Conservation (phyloP, 2,329 filamentous ascomycete species). For the Apiospora rasikravindrae region DNA sequence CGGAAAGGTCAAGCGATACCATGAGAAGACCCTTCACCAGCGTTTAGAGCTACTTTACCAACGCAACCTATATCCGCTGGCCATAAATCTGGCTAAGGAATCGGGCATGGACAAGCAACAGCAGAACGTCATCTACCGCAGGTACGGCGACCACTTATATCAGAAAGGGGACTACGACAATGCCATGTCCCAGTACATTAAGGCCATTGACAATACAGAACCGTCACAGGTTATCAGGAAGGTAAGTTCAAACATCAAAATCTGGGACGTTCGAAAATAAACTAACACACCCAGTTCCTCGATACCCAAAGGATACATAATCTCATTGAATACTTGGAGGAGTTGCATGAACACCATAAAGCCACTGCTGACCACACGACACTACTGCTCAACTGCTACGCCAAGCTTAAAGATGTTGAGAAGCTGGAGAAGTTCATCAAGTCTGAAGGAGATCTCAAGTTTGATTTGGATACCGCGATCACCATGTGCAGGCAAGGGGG, state of each 20-base stretch:
- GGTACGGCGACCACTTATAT: slow-evolving; percentile 92
- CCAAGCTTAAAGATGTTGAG: slow-evolving; percentile 94
- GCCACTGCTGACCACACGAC: slow-evolving; percentile 97
- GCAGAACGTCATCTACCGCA: slow-evolving; percentile 90
- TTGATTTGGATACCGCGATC: slow-evolving; percentile 96
- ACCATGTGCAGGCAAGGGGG: slow-evolving; percentile 97
- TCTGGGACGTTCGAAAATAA: neutral
- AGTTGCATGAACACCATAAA: slow-evolving; percentile 90
- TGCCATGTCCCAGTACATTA: slow-evolving; percentile 98
- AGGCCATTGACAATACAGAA: slow-evolving; percentile 94
- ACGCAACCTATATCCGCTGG: slow-evolving; percentile 87
- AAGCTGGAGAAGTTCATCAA: slow-evolving; percentile 98
- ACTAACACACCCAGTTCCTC: slow-evolving; percentile 68
- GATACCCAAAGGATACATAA: slow-evolving; percentile 98
- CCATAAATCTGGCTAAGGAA: slow-evolving; percentile 92
- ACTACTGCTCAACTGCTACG: slow-evolving; percentile 93
- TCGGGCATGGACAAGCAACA: slow-evolving; percentile 79
- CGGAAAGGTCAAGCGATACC: slow-evolving; percentile 89
- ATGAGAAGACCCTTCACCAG: slow-evolving; percentile 88
- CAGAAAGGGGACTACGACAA: slow-evolving; percentile 96
- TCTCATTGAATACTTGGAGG: slow-evolving; percentile 94
- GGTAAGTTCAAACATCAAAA: slow-evolving; percentile 48
- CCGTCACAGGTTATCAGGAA: slow-evolving; percentile 96
- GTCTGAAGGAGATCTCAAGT: slow-evolving; percentile 90
- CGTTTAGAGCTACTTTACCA: slow-evolving; percentile 94